phyloP scores from a whole-genome alignment of 148 eudicot genomes.

The Arctostaphylos glauca region DNA sequence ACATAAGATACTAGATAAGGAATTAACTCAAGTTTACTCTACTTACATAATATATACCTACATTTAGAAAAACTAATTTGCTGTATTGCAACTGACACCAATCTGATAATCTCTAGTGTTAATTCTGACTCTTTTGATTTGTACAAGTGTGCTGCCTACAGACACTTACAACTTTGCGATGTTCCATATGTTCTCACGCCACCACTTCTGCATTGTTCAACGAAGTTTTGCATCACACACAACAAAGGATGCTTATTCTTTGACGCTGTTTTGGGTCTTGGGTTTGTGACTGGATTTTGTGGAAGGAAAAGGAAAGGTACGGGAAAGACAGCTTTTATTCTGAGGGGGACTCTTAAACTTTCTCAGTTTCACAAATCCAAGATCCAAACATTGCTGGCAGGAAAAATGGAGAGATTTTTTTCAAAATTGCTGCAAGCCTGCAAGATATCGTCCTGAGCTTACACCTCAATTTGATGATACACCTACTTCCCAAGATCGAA shows the following conservation, averaged over 20 bases:
- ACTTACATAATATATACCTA: not conserved
- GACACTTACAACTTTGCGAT: not conserved
- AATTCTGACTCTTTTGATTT: too few species aligned
- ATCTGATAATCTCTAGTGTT: not conserved
- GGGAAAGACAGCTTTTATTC: not conserved
- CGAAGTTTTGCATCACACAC: not conserved
- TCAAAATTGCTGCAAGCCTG: not conserved
- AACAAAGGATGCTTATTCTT: not conserved
- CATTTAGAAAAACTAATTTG: not conserved
- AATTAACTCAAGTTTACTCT: too few species aligned
- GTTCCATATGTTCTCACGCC: not conserved
- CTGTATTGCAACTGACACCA: not conserved
- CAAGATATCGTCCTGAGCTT: not conserved
- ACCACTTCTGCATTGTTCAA: not conserved
- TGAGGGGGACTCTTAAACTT: not conserved
- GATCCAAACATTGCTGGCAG: not conserved
- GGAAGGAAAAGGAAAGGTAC: not conserved
- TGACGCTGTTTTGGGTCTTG: not conserved
- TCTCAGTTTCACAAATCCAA: not conserved
- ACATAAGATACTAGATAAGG: too few species aligned
- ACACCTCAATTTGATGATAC: not conserved
- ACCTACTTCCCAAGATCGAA: not conserved
- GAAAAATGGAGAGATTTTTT: not conserved
- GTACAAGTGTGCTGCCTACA: not conserved
- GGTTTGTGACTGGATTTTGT: not conserved